A percentile compares a stretch with the other conserved stretches of the same genome.
Conservation (phyloP, 192 early-diverging fungal genomes). For the Rhizoclosmatium globosum region DNA sequence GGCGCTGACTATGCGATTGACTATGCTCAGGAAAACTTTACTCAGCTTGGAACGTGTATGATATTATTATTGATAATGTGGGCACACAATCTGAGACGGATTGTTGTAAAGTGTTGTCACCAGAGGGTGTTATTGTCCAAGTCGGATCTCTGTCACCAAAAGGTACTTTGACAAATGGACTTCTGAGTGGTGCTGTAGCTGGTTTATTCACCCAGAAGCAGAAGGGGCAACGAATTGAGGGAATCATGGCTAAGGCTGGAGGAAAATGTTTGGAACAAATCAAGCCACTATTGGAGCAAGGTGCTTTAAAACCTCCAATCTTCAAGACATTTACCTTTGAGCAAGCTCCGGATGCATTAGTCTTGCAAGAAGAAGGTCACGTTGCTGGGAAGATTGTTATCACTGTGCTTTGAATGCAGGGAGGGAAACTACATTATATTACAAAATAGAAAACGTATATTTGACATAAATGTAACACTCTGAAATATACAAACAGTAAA, state of each 20-base stretch:
- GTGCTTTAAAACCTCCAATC: neutral
- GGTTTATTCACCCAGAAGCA: neutral
- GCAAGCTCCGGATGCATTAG: neutral
- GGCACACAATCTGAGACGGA: neutral
- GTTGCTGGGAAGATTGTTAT: neutral
- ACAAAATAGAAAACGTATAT: too few species aligned
- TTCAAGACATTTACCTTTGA: neutral
- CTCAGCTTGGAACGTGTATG: constrained; percentile 4
- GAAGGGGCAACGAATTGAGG: neutral
- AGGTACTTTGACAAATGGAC: neutral
- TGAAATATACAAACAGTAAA: too few species aligned
- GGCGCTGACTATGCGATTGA: constrained; percentile 68
- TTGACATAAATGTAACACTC: too few species aligned
- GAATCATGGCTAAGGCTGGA: neutral
- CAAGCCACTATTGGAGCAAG: neutral
- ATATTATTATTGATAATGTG: neutral
- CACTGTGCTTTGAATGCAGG: neutral
- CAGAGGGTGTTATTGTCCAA: neutral
- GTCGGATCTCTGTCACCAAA: neutral
- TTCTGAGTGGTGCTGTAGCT: neutral
- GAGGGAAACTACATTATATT: too few species aligned
- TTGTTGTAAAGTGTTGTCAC: neutral
- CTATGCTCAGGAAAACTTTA: constrained; percentile 53
- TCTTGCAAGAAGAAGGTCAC: neutral
- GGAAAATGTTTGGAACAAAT: neutral